Conservation (phyloP, 495 filamentous ascomycete species). For the Parmelia sp. region DNA sequence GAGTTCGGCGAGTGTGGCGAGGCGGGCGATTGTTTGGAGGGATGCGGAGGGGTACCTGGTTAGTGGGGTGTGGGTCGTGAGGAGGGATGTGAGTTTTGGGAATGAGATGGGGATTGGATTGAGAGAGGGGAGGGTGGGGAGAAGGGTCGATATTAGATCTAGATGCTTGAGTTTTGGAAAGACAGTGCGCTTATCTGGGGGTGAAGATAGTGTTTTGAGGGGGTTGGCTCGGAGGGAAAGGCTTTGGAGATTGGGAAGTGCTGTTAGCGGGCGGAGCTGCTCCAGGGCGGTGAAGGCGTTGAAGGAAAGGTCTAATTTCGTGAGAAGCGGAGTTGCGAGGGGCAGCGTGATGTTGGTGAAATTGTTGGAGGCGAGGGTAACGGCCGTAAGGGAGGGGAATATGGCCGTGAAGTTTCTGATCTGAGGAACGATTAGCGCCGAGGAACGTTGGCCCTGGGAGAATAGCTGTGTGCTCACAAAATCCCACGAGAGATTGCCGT, state of each 20-base stretch:
- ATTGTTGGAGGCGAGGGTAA: constrained; percentile 53
- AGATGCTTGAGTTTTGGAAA: constrained; percentile 34
- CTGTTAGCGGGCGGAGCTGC: constrained; percentile 50
- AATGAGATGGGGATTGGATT: constrained; percentile 22
- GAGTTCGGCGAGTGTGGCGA: constrained; percentile 58
- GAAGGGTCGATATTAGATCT: constrained; percentile 53
- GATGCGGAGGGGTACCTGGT: constrained; percentile 61
- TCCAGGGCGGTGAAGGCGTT: constrained; percentile 62
- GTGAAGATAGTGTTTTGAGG: constrained; percentile 6
- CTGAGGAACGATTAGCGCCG: neutral
- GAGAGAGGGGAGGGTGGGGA: constrained; percentile 32
- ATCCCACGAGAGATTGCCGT: neutral
- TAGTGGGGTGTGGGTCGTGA: constrained; percentile 79
- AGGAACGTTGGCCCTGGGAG: neutral
- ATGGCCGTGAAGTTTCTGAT: constrained; percentile 24
- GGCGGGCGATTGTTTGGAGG: constrained; percentile 79
- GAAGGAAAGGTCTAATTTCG: constrained; percentile 62
- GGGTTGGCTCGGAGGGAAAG: constrained; percentile 35
- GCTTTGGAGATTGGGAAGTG: constrained; percentile 52
- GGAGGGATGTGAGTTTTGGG: constrained; percentile 50
- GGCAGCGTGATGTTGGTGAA: constrained; percentile 34
- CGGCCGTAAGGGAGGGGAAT: constrained; percentile 55
- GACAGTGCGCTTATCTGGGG: neutral
- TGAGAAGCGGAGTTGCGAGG: constrained; percentile 41
- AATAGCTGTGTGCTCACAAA: neutral